These are phyloP conservation scores for Yarrowia alimentaria DNA, from an alignment of 805 yeast species.

Conservation along the genomic window DNA sequence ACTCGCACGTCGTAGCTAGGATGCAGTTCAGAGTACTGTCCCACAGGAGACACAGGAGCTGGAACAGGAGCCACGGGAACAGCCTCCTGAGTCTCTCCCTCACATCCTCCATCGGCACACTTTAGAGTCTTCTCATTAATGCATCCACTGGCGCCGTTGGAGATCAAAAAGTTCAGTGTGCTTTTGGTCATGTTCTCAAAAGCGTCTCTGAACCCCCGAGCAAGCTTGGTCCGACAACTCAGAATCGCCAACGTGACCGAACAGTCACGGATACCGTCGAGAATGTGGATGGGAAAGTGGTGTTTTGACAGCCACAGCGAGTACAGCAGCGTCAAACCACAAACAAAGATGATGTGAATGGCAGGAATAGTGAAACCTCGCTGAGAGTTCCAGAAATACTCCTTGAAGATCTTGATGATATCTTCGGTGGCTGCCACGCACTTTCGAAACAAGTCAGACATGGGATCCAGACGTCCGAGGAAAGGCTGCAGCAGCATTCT, in stretches of 20 bases:
- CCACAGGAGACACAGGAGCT: background rate
- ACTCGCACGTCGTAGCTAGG: constrained; percentile 18
- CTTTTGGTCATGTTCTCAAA: constrained; percentile 62
- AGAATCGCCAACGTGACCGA: constrained; percentile 62
- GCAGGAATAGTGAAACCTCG: constrained; percentile 65
- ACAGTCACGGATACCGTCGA: constrained; percentile 65
- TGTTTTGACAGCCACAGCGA: constrained; percentile 67
- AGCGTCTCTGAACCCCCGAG: constrained; percentile 60
- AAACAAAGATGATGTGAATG: constrained; percentile 64
- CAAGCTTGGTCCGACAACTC: constrained; percentile 64
- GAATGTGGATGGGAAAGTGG: constrained; percentile 42
- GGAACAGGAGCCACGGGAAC: constrained; percentile 1
- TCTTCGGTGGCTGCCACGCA: constrained; percentile 74
- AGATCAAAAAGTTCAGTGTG: constrained; percentile 30
- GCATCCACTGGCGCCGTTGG: constrained; percentile 17
- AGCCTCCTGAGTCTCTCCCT: background rate
- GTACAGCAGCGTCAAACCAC: constrained; percentile 65
- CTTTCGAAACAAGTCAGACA: constrained; percentile 57
- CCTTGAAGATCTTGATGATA: constrained; percentile 61
- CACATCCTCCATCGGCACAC: constrained; percentile 4
- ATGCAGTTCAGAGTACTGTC: constrained; percentile 23
- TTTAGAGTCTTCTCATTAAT: constrained; percentile 1
- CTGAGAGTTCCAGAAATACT: constrained; percentile 60
- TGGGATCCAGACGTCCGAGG: constrained; percentile 59
- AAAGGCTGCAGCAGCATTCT: constrained; percentile 63